phyloP scores from a whole-genome alignment of 371 early-diverging fungal species.

The Catenaria anguillulae region DNA sequence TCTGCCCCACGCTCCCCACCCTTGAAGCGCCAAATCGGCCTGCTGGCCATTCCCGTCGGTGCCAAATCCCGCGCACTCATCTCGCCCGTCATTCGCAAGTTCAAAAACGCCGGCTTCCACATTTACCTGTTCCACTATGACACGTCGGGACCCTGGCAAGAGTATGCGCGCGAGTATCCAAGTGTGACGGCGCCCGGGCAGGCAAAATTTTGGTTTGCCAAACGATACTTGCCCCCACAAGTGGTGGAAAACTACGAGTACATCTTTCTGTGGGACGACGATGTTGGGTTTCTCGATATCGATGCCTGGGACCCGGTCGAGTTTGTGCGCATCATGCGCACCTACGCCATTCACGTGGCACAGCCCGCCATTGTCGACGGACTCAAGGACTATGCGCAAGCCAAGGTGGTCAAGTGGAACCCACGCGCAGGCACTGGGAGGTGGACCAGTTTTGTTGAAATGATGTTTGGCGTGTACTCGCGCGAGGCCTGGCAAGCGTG shows the following conservation, averaged over 20 bases:
- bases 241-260: not conserved
- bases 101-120: not conserved
- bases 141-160: not conserved
- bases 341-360: not conserved
- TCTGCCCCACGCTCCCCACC: not conserved
- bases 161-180: not conserved
- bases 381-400: not conserved
- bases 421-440: not conserved
- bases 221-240: slow-evolving; percentile 1
- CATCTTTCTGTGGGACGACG: slow-evolving; percentile 5
- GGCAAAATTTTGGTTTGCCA: slow-evolving; percentile 7
- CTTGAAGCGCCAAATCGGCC: not conserved
- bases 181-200: not conserved
- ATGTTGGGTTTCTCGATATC: not conserved
- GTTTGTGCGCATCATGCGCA: not conserved
- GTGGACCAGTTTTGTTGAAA: not conserved
- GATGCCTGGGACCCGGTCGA: not conserved
- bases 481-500: not conserved
- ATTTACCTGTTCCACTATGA: slow-evolving; percentile 1
- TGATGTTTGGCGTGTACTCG: slow-evolving; percentile 1
- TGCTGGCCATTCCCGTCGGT: not conserved
- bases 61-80: not conserved
- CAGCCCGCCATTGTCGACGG: not conserved
- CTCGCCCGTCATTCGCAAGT: not conserved
- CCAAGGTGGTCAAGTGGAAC: not conserved